Percentiles rank a stretch among this genome's conserved stretches.
These are phyloP conservation scores for Chytriomyces confervae DNA, from an alignment of 192 early-diverging fungal species.

Conservation along the genomic window DNA sequence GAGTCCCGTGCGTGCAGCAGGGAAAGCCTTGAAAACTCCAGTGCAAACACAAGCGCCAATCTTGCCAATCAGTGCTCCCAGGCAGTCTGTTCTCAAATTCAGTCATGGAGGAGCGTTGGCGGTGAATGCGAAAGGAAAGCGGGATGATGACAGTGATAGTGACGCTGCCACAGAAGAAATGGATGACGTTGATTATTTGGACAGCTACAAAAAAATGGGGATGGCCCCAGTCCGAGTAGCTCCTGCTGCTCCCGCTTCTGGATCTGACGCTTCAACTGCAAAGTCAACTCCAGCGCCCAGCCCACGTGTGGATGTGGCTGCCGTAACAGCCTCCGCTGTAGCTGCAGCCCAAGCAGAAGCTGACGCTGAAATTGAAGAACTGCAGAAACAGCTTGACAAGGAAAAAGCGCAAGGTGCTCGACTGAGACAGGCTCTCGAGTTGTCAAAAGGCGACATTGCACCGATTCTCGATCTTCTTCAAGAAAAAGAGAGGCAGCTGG, in stretches of 20 bases:
- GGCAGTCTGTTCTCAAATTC: slow-evolving; percentile 16
- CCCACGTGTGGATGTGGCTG: background rate
- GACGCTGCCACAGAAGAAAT: slow-evolving; percentile 34
- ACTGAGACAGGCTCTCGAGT: slow-evolving; percentile 1
- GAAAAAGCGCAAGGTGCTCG: background rate
- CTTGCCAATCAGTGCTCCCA: background rate
- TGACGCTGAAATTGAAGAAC: background rate
- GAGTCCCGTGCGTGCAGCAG: slow-evolving; percentile 7
- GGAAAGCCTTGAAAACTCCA: slow-evolving; percentile 17
- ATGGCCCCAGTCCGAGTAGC: slow-evolving; percentile 8
- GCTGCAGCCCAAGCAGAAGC: background rate
- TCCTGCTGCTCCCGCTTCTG: background rate
- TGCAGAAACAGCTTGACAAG: background rate
- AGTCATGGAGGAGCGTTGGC: background rate
- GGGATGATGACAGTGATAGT: background rate
- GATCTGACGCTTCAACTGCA: background rate
- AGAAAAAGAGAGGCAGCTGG: slow-evolving; percentile 31
- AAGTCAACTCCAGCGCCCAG: background rate
- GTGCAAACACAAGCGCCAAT: background rate
- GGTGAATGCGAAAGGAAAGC: background rate
- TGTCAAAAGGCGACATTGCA: slow-evolving; percentile 2
- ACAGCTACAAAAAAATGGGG: slow-evolving; percentile 5
- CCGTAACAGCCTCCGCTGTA: background rate
- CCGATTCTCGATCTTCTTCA: slow-evolving; percentile 29
- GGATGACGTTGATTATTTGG: slow-evolving; percentile 19